Conservation (phyloP, 179 eudicot genomes). For the Monotropa hypopitys region DNA sequence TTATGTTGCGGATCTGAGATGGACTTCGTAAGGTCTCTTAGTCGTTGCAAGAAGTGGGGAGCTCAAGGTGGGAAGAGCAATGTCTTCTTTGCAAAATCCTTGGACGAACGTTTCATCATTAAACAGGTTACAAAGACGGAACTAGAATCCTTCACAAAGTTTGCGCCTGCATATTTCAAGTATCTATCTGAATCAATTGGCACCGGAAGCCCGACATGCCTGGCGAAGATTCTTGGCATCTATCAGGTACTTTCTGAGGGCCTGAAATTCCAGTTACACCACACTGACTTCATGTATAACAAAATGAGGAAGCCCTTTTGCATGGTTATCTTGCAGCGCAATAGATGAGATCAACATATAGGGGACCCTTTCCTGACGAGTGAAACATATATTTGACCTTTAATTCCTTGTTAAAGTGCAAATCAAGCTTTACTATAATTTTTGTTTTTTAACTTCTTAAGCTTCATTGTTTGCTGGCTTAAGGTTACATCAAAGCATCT, state of each 20-base stretch:
- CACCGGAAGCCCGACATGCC: slow-evolving; percentile 80
- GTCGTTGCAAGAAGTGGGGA: slow-evolving; percentile 98
- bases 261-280: slow-evolving; percentile 2
- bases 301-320: neutral
- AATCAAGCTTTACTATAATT: neutral
- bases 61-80: slow-evolving; percentile 99
- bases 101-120: slow-evolving; percentile 89
- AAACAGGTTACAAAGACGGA: slow-evolving; percentile 97
- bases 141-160: slow-evolving; percentile 84
- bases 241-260: slow-evolving; percentile 60
- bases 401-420: neutral
- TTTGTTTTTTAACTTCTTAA: neutral
- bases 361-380: neutral
- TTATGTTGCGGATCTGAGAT: slow-evolving; percentile 77
- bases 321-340: neutral
- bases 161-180: slow-evolving; percentile 79
- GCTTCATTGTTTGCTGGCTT: slow-evolving; percentile 1
- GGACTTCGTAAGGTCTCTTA: slow-evolving; percentile 74
- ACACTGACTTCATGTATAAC: neutral
- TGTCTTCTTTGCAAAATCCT: slow-evolving; percentile 85
- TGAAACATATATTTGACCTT: neutral
- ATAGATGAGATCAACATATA: neutral
- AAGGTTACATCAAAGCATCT: slow-evolving; percentile 65
- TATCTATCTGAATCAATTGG: slow-evolving; percentile 74
- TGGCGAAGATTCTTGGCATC: slow-evolving; percentile 87